Conservation (phyloP, 2,329 filamentous ascomycete species). For the Neodidymelliopsis sp. region DNA sequence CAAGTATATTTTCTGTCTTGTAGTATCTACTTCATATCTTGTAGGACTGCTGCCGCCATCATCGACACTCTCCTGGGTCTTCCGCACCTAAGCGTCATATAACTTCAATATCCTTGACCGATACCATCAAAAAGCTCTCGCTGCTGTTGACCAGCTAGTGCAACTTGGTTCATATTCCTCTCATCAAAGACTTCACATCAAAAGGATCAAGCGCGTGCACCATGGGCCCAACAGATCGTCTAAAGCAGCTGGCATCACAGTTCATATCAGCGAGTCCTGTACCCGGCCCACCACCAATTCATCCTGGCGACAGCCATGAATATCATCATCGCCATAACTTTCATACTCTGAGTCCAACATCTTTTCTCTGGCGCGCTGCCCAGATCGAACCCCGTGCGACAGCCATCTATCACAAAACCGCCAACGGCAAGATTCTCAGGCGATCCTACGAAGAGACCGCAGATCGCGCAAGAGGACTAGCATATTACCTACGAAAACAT, state of each 20-base stretch:
- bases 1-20: background rate
- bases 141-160: background rate
- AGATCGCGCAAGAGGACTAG: slow-evolving; percentile 84
- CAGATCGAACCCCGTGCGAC: slow-evolving; percentile 81
- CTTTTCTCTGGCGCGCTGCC: slow-evolving; percentile 85
- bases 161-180: background rate
- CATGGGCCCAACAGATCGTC: slow-evolving; percentile 34
- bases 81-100: slow-evolving; percentile 27
- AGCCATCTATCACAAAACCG: slow-evolving; percentile 85
- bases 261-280: slow-evolving; percentile 43
- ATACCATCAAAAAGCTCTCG: slow-evolving; percentile 14
- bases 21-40: background rate
- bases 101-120: slow-evolving; percentile 12
- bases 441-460: slow-evolving; percentile 83
- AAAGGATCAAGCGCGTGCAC: background rate
- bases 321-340: slow-evolving; percentile 64
- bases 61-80: slow-evolving; percentile 9
- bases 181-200: background rate
- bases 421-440: slow-evolving; percentile 75
- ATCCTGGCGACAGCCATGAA: slow-evolving; percentile 44
- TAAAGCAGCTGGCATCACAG: slow-evolving; percentile 49
- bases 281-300: slow-evolving; percentile 47
- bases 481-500: slow-evolving; percentile 83
- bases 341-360: slow-evolving; percentile 84
- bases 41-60: slow-evolving; percentile 5